A percentile compares a stretch with the other conserved stretches of the same genome.
These are phyloP conservation scores for Clavispora santaluciae DNA, from an alignment of 805 yeast species.

Conservation along the genomic window DNA sequence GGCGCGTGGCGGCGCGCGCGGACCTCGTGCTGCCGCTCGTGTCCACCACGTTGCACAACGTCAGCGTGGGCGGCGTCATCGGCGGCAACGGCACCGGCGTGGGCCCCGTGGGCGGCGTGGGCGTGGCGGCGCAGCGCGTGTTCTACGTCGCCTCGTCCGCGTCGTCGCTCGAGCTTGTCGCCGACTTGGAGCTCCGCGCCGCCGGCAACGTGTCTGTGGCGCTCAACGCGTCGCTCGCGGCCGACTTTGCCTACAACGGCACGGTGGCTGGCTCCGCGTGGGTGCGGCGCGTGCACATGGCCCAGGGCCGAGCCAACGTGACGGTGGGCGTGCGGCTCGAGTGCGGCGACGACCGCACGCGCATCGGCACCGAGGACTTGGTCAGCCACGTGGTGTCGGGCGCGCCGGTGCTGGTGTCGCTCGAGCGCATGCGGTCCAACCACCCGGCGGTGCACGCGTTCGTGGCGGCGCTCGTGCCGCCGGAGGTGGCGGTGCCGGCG, in stretches of 20 bases:
- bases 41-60: neutral
- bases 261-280: constrained; percentile 23
- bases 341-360: neutral
- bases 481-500: neutral
- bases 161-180: neutral
- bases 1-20: neutral
- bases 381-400: constrained; percentile 19
- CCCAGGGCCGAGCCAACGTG: constrained; percentile 47
- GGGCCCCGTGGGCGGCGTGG: neutral
- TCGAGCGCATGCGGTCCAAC: neutral
- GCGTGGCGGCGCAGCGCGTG: neutral
- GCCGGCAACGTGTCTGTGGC: constrained; percentile 28
- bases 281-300: constrained; percentile 32
- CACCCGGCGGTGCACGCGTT: neutral
- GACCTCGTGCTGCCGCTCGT: neutral
- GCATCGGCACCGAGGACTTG: constrained; percentile 11
- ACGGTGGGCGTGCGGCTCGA: constrained; percentile 11
- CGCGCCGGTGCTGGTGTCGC: constrained; percentile 5
- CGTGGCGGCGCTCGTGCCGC: neutral
- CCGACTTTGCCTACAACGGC: constrained; percentile 37
- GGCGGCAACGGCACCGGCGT: too few relatives aligned
- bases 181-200: neutral
- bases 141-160: neutral
- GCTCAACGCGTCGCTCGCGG: constrained; percentile 45
- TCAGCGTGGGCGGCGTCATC: neutral